Evolutionary conservation across 1,284 basidiomycete species (phyloP), one percentile per base, ranked within the genome.

Genomic region (Laetiporus sulphureus): DNA sequence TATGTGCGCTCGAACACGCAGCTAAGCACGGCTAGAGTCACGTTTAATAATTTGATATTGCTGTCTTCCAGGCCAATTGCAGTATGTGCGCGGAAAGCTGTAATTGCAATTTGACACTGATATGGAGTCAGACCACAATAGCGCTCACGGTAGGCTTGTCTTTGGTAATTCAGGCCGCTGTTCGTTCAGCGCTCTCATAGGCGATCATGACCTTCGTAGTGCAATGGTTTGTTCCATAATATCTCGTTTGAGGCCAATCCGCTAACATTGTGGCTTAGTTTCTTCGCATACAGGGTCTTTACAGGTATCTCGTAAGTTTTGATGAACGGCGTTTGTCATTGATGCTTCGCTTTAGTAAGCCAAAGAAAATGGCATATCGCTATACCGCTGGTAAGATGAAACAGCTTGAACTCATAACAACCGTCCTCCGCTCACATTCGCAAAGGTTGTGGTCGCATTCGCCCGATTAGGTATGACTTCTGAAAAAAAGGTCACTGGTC

Each of bases 331-430:
- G 22, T 5, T 22, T 7, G 15, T 27, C 32, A 15, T 31, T 23
- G 13, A 22, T 23, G 20, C n/a, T 3, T 13, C 16, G 6, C 21
- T 25, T 20, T 12, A 27, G 25, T 8, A 27, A 27, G 25, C 25
- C 42, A 69, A 68, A 72, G 33, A 71, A 69, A 58, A 60, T 61
- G 51, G 55, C 54, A 52, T 13, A 52, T 72, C 40, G 60, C 62
- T 3, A 38, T 51, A 4, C 65, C 68, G 0, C 62, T 73, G 24
- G 71, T 72, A 46, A 42, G 68, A n/a, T n/a, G n/a, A n/a, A 44
- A 13, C 30, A 13, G n/a, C 35, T 7, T 5, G 27, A 15, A 16
- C 3, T 19, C 15, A 22, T 10, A 18, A 18, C 32, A 15, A 13
- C 3, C 12, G 1, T n/a, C 6, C 4, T 6, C 13, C n/a, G 5